These are phyloP conservation scores for Chrysoporthe austroafricana DNA, from an alignment of 2,329 filamentous ascomycete species.

Conservation along the genomic window DNA sequence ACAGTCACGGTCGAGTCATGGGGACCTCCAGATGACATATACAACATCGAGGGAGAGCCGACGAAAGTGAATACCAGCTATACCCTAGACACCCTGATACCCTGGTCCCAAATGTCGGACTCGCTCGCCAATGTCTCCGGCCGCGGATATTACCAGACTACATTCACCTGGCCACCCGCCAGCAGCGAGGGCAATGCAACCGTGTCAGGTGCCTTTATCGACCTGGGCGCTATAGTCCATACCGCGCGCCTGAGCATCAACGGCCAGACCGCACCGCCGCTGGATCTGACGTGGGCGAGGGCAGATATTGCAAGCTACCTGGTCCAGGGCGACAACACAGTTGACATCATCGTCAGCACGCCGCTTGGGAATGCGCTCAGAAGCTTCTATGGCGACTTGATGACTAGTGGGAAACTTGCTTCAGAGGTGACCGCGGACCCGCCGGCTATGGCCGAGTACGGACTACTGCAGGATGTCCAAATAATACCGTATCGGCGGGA, in stretches of 20 bases:
- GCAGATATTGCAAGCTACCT: conserved; percentile 9
- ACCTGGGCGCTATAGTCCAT: conserved; percentile 17
- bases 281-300: conserved; percentile 19
- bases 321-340: neutral
- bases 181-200: neutral
- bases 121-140: conserved; percentile 17
- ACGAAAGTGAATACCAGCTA: conserved; percentile 16
- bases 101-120: conserved; percentile 13
- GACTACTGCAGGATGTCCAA: conserved; percentile 5
- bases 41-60: neutral
- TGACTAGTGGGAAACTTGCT: neutral
- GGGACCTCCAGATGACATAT: conserved; percentile 11
- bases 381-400: neutral
- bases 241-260: conserved; percentile 23
- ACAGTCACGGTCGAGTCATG: conserved; percentile 14
- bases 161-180: conserved; percentile 18
- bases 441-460: conserved; percentile 3
- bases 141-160: conserved; percentile 19
- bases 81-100: conserved; percentile 4
- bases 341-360: conserved; percentile 10
- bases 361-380: conserved; percentile 11
- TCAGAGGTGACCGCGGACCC: neutral
- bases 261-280: conserved; percentile 15
- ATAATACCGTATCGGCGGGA: neutral
- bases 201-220: conserved; percentile 18